Base-by-base conservation (phyloP, 2,329 filamentous ascomycete genomes). In the Dothideomycetes sp. region DNA sequence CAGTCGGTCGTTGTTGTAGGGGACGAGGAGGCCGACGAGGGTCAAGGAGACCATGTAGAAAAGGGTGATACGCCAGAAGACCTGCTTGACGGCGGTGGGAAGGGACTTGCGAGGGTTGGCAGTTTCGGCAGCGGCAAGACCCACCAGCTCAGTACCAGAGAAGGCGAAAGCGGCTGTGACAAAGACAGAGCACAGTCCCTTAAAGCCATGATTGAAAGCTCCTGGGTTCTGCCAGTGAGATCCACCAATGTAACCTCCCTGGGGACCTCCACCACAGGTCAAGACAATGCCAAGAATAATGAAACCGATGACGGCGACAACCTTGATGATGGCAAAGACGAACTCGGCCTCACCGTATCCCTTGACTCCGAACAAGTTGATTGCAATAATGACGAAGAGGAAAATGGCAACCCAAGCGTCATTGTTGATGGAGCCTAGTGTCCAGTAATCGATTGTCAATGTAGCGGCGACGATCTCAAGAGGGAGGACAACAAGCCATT, bases 301-400 rank as follows among this genome's bases (percentile, higher is more conserved):
- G 62, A 93, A 94, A 37, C 84, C 85, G 47, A 94, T 79, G 5
- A 94, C 79, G 19, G 88, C 86, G 32, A 81, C 69, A 37, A 95
- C 77, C 57, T 95, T 95, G 64, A 95, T 68, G 38, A 88, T 77
- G 19, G 84, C 82, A 55, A 94, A 91, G 41, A 87, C 66, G 49
- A 94, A 94, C 53, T 94, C 87, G 11, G 84, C 85, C 60, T 94
- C 87, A 53, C 86, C 87, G 50, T 93, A 94, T 19, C 82, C 84
- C 54, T 82, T 84, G 46, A 95, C 82, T 37, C 87, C 86, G 52
- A 89, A 91, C 47, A 94, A 60, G 56, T 95, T 94, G 63, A 95
- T 94, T 19, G 61, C 51, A 33, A 94, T 70, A 49, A 94, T 89
- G 40, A 81, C 52, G 12, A 77, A 44, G 42, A 91, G 74, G 60